Conservation (phyloP, 2,329 filamentous ascomycete genomes). For the Didymella arachidicola region DNA sequence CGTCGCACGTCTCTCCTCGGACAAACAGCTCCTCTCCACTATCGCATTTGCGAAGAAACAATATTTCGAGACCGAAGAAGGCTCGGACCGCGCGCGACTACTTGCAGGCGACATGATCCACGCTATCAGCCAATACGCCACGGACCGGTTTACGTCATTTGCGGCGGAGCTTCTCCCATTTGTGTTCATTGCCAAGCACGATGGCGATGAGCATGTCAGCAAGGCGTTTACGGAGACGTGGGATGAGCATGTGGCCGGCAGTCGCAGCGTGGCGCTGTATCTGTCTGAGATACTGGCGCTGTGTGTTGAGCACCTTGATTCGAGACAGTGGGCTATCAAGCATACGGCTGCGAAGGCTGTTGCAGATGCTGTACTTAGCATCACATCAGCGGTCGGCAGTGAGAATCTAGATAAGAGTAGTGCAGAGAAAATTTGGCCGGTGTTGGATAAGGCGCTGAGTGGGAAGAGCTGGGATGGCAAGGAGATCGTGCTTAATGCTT, state of each 20-base stretch:
- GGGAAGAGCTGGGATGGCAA: constrained; percentile 95
- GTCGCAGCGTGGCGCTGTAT: constrained; percentile 81
- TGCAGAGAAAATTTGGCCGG: constrained; percentile 76
- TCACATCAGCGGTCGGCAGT: constrained; percentile 63
- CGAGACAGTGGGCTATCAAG: constrained; percentile 87
- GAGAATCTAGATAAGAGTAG: constrained; percentile 68
- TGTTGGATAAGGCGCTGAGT: constrained; percentile 79
- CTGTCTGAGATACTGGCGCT: constrained; percentile 80
- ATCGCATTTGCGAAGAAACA: constrained; percentile 67
- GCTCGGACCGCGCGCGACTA: constrained; percentile 72
- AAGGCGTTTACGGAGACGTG: constrained; percentile 86
- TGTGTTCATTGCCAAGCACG: constrained; percentile 85
- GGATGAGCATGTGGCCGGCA: constrained; percentile 88
- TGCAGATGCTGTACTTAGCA: constrained; percentile 73
- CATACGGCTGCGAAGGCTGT: constrained; percentile 85
- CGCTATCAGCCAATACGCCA: constrained; percentile 83
- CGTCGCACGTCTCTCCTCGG: constrained; percentile 71
- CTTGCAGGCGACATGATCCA: constrained; percentile 84
- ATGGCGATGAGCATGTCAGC: constrained; percentile 79
- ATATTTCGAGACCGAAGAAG: constrained; percentile 84
- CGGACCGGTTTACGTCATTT: constrained; percentile 83
- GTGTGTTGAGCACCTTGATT: constrained; percentile 72
- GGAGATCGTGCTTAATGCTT: constrained; percentile 80
- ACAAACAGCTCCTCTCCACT: constrained; percentile 64
- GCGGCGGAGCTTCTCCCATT: constrained; percentile 82